Percentiles rank a stretch among this genome's conserved stretches.
These are phyloP conservation scores for Ganoderma lucidum DNA, from an alignment of 1,284 basidiomycete genomes.

Conservation along the genomic window DNA sequence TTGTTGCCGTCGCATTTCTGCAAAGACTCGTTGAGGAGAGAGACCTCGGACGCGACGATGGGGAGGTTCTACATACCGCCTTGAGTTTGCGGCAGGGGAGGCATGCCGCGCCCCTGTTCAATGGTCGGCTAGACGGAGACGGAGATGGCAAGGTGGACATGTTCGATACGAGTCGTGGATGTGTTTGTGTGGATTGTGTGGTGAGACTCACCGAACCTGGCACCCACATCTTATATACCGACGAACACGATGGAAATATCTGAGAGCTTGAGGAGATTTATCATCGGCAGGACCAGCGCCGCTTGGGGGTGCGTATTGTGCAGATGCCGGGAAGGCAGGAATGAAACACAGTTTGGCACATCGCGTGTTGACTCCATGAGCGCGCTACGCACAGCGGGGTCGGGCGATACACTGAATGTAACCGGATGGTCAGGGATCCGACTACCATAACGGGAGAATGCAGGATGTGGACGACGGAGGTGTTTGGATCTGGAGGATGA, in stretches of 20 bases:
- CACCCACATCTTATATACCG: conserved; percentile 24
- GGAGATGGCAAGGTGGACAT: conserved; percentile 20
- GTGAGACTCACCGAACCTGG: conserved; percentile 10
- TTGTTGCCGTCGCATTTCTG: conserved; percentile 42
- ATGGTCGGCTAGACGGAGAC: conserved; percentile 16
- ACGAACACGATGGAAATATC: background rate
- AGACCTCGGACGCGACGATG: background rate
- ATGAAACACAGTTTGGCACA: conserved; percentile 24
- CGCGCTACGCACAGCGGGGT: conserved; percentile 9
- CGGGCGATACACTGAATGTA: conserved; percentile 2
- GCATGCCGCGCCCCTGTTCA: conserved; percentile 31
- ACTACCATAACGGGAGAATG: conserved; percentile 1
- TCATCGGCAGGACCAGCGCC: conserved; percentile 20
- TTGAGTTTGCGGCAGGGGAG: conserved; percentile 33
- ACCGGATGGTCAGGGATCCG: background rate
- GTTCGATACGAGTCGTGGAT: conserved; percentile 9
- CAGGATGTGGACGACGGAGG: background rate
- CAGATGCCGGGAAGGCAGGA: conserved; percentile 7
- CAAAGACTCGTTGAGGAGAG: background rate
- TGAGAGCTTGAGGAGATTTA: conserved; percentile 19
- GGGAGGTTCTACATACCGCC: conserved; percentile 20
- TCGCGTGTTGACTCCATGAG: conserved; percentile 13
- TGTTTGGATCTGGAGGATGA: background rate
- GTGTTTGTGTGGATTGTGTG: conserved; percentile 10
- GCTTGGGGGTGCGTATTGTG: conserved; percentile 7